Evolutionary conservation across 106 monocot genomes (phyloP).

Genomic region (Apostasia ramifera): DNA sequence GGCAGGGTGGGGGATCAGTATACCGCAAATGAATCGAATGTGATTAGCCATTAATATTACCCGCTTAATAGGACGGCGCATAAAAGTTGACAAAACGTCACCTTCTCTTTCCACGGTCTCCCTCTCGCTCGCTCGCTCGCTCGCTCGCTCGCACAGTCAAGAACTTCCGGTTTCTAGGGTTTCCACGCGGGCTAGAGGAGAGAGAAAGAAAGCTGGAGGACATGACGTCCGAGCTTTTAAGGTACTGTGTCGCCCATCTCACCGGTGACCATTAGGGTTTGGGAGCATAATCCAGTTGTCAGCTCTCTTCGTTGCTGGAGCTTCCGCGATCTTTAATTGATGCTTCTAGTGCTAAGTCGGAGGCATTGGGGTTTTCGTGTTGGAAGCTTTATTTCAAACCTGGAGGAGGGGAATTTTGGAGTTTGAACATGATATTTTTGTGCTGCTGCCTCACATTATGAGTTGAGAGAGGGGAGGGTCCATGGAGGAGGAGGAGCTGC

Average conservation of each 20-base stretch:
- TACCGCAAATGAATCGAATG: no score
- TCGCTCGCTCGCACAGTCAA: background rate
- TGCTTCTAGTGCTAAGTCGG: background rate
- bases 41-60: no score
- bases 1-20: no score
- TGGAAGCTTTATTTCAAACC: background rate
- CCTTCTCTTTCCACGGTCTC: background rate
- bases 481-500: conserved; percentile 72
- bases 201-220: background rate
- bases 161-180: conserved; percentile 8
- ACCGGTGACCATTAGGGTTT: background rate
- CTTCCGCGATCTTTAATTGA: conserved; percentile 4
- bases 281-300: background rate
- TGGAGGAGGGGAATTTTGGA: background rate
- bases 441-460: conserved; percentile 12
- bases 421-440: background rate
- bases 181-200: background rate
- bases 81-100: conserved; percentile 9
- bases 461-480: conserved; percentile 16
- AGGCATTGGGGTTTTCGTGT: background rate
- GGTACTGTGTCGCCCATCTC: background rate
- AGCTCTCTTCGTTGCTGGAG: background rate
- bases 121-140: background rate
- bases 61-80: background rate
- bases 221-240: background rate